phyloP scores from a whole-genome alignment of 1,139 yeast species.

The Arxiozyma telluris region DNA sequence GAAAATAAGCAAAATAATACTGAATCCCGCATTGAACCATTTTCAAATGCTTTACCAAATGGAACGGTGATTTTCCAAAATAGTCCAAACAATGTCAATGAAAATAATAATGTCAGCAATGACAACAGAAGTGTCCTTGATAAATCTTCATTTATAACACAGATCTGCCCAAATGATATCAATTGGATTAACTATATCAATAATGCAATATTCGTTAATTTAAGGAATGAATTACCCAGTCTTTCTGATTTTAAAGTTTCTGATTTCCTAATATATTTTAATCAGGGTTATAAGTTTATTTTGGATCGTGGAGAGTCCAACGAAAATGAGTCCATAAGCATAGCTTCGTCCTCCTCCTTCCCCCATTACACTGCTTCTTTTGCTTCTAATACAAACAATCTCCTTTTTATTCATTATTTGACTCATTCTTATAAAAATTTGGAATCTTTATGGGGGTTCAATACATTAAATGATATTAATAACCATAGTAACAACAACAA shows the following conservation, averaged over 20 bases:
- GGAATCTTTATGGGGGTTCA: neutral
- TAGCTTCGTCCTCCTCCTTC: neutral
- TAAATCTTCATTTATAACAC: neutral
- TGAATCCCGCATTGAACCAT: neutral
- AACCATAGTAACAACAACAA: no score
- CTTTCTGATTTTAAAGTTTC: neutral
- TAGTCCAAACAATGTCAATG: no score
- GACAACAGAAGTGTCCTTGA: neutral
- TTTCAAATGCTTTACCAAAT: neutral
- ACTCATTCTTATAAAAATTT: neutral
- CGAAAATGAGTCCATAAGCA: neutral
- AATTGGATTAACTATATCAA: constrained; percentile 1
- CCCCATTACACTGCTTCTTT: no score
- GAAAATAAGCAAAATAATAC: neutral
- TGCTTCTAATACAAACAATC: neutral
- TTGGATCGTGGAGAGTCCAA: neutral
- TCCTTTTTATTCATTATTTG: neutral
- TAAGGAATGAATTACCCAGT: neutral
- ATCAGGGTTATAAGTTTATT: neutral
- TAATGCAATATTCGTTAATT: neutral
- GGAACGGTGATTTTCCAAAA: neutral
- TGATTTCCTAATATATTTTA: neutral
- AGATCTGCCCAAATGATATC: neutral
- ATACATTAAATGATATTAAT: no score
- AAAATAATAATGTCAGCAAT: neutral